phyloP scores from a whole-genome alignment of 257 asterid genomes.

The Solanum corneliomulleri region DNA sequence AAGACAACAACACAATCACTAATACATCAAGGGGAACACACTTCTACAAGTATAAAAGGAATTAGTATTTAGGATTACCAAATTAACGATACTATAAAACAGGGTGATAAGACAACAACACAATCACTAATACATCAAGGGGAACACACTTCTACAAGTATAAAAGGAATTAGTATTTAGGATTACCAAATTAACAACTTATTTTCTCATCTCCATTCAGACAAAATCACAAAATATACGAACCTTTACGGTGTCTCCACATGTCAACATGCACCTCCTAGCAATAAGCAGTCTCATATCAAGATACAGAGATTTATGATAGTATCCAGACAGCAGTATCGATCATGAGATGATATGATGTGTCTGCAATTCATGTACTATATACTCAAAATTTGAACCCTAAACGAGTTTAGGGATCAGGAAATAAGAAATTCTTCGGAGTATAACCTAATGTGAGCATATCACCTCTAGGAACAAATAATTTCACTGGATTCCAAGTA shows the following conservation, averaged over 20 bases:
- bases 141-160: neutral
- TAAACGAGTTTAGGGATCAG: slow-evolving; percentile 36
- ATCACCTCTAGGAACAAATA: neutral
- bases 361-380: slow-evolving; percentile 55
- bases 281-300: slow-evolving; percentile 57
- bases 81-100: neutral
- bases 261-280: slow-evolving; percentile 53
- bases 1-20: neutral
- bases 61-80: neutral
- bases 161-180: neutral
- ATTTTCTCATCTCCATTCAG: neutral
- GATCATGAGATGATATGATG: slow-evolving; percentile 44
- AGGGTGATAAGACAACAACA: neutral
- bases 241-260: slow-evolving; percentile 59
- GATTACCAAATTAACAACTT: neutral
- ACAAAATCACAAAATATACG: slow-evolving; percentile 29
- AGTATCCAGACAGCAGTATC: slow-evolving; percentile 51
- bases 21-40: neutral
- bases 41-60: neutral
- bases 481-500: neutral
- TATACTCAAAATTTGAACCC: slow-evolving; percentile 55
- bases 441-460: neutral
- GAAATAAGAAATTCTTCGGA: neutral
- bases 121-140: neutral
- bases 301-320: slow-evolving; percentile 42